These are phyloP conservation scores for Hyaloscypha hepaticicola DNA, from an alignment of 495 filamentous ascomycete genomes.

Conservation along the genomic window DNA sequence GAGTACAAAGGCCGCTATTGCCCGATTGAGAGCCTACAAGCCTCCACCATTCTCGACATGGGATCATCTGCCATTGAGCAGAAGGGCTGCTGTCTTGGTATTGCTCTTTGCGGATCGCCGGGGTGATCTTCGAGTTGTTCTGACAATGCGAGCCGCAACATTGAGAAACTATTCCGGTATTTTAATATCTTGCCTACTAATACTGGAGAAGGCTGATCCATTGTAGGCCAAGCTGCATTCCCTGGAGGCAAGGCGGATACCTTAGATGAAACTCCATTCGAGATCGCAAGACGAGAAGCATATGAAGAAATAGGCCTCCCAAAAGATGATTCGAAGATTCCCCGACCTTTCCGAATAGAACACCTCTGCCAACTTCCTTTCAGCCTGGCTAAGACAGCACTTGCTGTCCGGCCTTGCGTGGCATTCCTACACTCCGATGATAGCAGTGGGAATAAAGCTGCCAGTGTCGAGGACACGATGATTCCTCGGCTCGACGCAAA, in stretches of 20 bases:
- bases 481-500: conserved; percentile 78
- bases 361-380: conserved; percentile 81
- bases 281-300: conserved; percentile 85
- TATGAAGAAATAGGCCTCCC: conserved; percentile 89
- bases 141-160: conserved; percentile 80
- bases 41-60: conserved; percentile 54
- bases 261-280: conserved; percentile 50
- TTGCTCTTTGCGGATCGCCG: conserved; percentile 78
- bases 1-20: conserved; percentile 64
- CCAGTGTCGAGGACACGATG: conserved; percentile 57
- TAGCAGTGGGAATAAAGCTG: conserved; percentile 9
- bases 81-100: conserved; percentile 80
- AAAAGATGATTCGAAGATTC: conserved; percentile 58
- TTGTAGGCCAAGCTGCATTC: conserved; percentile 74
- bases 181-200: not conserved
- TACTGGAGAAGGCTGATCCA: conserved; percentile 15
- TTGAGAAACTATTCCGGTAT: conserved; percentile 55
- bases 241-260: conserved; percentile 69
- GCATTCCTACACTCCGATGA: conserved; percentile 68
- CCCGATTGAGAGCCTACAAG: conserved; percentile 70
- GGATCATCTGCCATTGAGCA: conserved; percentile 61
- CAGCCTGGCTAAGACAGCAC: conserved; percentile 75
- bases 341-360: conserved; percentile 72
- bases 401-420: conserved; percentile 82
- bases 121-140: conserved; percentile 76